A percentile compares a stretch with the other conserved stretches of the same genome.
Conservation (phyloP, 148 eudicot genomes). For the Camellia sinensis region DNA sequence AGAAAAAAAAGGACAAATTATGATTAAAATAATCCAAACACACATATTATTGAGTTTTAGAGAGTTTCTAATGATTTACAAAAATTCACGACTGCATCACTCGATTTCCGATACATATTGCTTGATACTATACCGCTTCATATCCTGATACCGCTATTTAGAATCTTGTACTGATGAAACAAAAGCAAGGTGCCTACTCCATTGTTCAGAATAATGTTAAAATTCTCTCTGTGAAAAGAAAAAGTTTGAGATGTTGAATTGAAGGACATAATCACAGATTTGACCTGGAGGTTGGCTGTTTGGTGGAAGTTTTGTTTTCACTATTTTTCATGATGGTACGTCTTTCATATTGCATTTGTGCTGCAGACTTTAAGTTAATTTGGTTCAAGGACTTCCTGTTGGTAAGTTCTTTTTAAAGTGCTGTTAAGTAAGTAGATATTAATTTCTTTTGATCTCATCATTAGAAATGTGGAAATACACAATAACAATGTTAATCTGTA, state of each 20-base stretch:
- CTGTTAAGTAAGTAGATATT: background rate
- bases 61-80: no score
- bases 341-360: background rate
- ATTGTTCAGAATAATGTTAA: background rate
- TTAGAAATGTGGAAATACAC: background rate
- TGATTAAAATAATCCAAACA: no score
- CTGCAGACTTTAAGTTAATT: background rate
- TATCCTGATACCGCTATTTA: no score
- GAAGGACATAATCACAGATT: background rate
- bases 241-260: background rate
- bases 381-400: background rate
- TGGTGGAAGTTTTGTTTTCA: background rate
- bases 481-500: background rate
- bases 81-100: no score
- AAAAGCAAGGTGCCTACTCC: background rate
- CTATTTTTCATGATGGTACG: background rate
- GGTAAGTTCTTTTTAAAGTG: background rate
- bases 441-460: background rate
- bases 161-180: no score
- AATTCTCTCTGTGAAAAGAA: background rate
- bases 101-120: no score
- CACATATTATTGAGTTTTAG: no score
- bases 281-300: slow-evolving; percentile 3
- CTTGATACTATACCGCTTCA: no score
- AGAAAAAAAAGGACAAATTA: no score